These are phyloP conservation scores for Trichoderma simmonsii DNA, from an alignment of 2,329 filamentous ascomycete species.

Conservation along the genomic window DNA sequence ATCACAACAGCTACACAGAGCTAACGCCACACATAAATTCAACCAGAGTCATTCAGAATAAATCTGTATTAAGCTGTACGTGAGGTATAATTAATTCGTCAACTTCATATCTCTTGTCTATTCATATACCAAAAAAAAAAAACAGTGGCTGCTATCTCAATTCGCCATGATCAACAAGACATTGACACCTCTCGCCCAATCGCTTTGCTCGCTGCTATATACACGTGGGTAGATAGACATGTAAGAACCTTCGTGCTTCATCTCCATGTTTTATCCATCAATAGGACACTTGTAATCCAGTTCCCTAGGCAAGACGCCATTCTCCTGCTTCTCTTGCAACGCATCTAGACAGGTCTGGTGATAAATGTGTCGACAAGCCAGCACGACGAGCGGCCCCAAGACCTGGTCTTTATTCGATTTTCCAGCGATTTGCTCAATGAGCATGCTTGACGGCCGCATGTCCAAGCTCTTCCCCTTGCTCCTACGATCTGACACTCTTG, in stretches of 20 bases:
- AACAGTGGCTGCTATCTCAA: not conserved
- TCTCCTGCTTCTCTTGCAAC: slow-evolving; percentile 53
- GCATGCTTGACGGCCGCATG: slow-evolving; percentile 42
- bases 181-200: not conserved
- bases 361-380: slow-evolving; percentile 69
- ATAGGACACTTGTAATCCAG: slow-evolving; percentile 56
- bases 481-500: slow-evolving; percentile 33
- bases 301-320: slow-evolving; percentile 45
- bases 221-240: not conserved
- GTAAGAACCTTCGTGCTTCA: not conserved
- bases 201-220: not conserved
- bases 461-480: slow-evolving; percentile 44
- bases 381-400: slow-evolving; percentile 63
- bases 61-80: too few relatives aligned
- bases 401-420: slow-evolving; percentile 40
- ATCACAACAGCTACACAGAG: not conserved
- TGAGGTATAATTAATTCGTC: not conserved
- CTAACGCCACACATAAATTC: not conserved
- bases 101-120: slow-evolving; percentile 5
- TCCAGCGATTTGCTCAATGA: slow-evolving; percentile 30
- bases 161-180: not conserved
- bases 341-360: slow-evolving; percentile 68
- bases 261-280: slow-evolving; percentile 39
- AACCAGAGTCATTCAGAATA: not conserved
- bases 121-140: not conserved